Conservation (phyloP, 2,329 filamentous ascomycete species). For the Dactylellina sp. region DNA sequence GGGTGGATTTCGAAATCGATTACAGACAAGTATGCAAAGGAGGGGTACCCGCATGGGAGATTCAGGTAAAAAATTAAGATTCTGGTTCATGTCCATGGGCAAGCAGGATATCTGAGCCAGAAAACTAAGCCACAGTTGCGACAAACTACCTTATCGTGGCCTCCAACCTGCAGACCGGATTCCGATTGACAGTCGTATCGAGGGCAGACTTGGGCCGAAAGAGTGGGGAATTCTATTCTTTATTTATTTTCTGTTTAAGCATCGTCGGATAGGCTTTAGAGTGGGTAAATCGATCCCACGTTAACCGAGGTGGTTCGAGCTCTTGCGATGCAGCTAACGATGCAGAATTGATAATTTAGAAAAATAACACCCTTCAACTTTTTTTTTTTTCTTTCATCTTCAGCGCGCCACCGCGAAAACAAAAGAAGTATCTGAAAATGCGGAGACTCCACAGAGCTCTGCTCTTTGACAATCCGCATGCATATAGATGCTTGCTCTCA, state of each 20-base stretch:
- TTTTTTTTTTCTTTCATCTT: too few species aligned
- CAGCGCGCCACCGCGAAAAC: too few species aligned
- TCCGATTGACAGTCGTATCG: slow-evolving; percentile 37
- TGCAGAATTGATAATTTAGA: slow-evolving; percentile 4
- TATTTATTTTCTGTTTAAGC: slow-evolving; percentile 28
- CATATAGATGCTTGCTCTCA: slow-evolving; percentile 28
- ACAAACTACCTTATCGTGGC: slow-evolving; percentile 45
- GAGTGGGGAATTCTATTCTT: slow-evolving; percentile 28
- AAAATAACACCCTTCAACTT: too few species aligned
- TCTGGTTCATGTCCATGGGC: slow-evolving; percentile 15
- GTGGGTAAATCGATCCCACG: slow-evolving; percentile 53
- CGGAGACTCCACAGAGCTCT: slow-evolving; percentile 57
- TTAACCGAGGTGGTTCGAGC: slow-evolving; percentile 57
- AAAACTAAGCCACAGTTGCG: slow-evolving; percentile 40
- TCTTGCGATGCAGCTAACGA: slow-evolving; percentile 36
- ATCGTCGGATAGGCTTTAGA: slow-evolving; percentile 41
- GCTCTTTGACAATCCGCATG: slow-evolving; percentile 42
- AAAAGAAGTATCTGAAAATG: slow-evolving; percentile 36
- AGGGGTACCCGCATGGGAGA: slow-evolving; percentile 38
- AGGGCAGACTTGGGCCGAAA: slow-evolving; percentile 14
- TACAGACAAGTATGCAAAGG: slow-evolving; percentile 45
- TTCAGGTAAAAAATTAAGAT: slow-evolving; percentile 46
- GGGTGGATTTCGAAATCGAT: slow-evolving; percentile 50
- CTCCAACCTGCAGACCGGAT: not conserved
- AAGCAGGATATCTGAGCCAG: slow-evolving; percentile 4